Evolutionary conservation across 179 eudicot species (phyloP).

Genomic region (Spergularia azorica): DNA sequence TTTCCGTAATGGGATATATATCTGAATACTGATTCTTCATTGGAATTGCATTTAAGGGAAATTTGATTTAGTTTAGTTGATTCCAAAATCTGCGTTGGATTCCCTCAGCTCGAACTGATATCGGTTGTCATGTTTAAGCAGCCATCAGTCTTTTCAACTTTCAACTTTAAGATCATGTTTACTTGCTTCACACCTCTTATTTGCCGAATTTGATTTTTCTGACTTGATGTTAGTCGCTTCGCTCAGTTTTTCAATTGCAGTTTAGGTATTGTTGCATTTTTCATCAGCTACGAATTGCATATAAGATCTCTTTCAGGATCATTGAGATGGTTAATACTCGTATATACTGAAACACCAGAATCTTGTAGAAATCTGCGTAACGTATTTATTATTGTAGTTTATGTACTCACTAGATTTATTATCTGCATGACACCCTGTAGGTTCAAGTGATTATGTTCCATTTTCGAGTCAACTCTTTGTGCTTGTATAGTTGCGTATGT

Average conservation of each 20-base stretch:
- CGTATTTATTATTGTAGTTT: background rate
- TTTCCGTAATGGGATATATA: background rate
- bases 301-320: background rate
- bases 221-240: constrained; percentile 5
- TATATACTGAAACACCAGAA: background rate
- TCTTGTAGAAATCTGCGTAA: background rate
- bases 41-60: background rate
- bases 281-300: background rate
- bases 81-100: background rate
- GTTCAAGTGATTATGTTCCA: constrained; percentile 8
- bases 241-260: background rate
- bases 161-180: too few species aligned
- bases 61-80: background rate
- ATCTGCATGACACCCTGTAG: background rate
- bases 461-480: background rate
- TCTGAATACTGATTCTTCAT: background rate
- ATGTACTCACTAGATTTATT: background rate
- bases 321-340: background rate
- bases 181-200: background rate
- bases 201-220: constrained; percentile 4
- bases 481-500: background rate
- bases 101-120: constrained; percentile 12
- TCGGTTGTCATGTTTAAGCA: background rate
- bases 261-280: background rate
- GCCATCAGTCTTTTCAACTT: too few species aligned